Evolutionary conservation across 164 flowering plant genomes (phyloP).

Genomic region (Piper betle): DNA sequence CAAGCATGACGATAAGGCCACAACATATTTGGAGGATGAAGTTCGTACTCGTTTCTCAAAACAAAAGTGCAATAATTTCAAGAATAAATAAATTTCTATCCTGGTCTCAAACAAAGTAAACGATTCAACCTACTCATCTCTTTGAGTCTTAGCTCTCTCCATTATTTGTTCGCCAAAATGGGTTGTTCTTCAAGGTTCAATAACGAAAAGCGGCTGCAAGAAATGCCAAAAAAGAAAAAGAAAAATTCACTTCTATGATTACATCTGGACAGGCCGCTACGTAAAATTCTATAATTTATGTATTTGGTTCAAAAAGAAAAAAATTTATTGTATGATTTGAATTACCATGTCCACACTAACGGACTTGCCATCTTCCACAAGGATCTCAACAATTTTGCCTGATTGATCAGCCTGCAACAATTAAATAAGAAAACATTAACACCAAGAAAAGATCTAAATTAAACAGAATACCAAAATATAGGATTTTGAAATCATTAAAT

Average conservation of each 20-base stretch:
- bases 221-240: not conserved
- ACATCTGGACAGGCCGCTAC: no score
- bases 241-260: no score
- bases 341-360: conserved; percentile 49
- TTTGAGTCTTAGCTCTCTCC: not conserved
- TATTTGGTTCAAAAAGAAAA: not conserved
- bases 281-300: not conserved
- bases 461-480: no score
- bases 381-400: conserved; percentile 39
- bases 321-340: no score
- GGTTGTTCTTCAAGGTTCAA: conserved; percentile 8
- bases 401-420: conserved; percentile 37
- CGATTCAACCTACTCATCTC: not conserved
- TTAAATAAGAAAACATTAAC: no score
- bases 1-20: no score
- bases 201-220: conserved; percentile 18
- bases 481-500: no score
- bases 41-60: not conserved
- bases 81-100: conserved; percentile 1
- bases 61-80: not conserved
- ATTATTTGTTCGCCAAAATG: not conserved
- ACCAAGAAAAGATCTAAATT: no score
- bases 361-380: conserved; percentile 43
- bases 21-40: not conserved
- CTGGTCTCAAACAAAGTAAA: not conserved